Percentiles rank a stretch among this genome's conserved stretches.
Conservation (phyloP, 129 eudicot species). For the Helichrysum umbraculigerum region DNA sequence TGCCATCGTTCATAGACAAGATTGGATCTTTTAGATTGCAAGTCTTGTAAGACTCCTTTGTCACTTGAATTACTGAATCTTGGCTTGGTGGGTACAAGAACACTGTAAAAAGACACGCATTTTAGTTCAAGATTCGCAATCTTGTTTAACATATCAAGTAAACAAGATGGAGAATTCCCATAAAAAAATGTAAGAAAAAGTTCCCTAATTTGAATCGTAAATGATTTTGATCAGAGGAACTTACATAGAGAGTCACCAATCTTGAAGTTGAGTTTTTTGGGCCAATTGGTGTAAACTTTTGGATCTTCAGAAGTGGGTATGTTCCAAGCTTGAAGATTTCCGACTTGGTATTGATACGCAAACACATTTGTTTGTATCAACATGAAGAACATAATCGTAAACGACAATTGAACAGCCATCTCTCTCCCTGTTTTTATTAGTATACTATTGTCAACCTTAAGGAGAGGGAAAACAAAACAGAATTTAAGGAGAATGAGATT, state of each 20-base stretch:
- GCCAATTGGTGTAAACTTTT: constrained; percentile 66
- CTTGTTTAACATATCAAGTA: background rate
- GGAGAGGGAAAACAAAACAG: constrained; percentile 10
- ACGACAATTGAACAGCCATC: constrained; percentile 41
- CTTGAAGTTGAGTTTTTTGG: constrained; percentile 56
- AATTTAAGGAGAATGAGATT: constrained; percentile 10
- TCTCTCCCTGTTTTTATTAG: constrained; percentile 31
- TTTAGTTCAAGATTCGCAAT: constrained; percentile 11
- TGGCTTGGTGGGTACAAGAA: constrained; percentile 95
- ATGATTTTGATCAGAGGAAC: constrained; percentile 22
- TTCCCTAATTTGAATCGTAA: background rate
- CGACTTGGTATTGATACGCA: constrained; percentile 70
- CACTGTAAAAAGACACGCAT: constrained; percentile 48
- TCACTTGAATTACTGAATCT: constrained; percentile 90
- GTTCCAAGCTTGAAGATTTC: constrained; percentile 79
- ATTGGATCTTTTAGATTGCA: constrained; percentile 87
- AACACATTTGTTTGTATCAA: constrained; percentile 45
- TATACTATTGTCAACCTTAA: constrained; percentile 24
- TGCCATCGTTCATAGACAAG: constrained; percentile 83
- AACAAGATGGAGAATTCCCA: background rate
- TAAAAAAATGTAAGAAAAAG: background rate
- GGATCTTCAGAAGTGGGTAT: constrained; percentile 57
- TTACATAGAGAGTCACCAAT: constrained; percentile 85
- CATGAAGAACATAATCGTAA: constrained; percentile 42
- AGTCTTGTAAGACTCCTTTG: constrained; percentile 52